A percentile compares a stretch with the other conserved stretches of the same genome.
phyloP scores from a whole-genome alignment of 169 alveolate species.

The Plasmodium sp. region DNA sequence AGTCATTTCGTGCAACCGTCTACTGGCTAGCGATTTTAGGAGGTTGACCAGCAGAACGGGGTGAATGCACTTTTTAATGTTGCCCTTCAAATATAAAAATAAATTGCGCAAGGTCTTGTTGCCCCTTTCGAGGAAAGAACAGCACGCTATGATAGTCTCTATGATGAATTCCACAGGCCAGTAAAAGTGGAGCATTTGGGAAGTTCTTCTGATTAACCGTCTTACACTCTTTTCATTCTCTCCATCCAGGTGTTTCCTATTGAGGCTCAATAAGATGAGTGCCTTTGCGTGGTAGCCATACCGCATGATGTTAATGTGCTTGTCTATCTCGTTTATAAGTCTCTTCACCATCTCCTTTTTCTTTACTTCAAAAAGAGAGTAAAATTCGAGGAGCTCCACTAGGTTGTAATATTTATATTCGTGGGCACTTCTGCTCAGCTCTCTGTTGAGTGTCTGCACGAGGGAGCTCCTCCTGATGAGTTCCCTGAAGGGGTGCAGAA shows the following conservation, averaged over 20 bases:
- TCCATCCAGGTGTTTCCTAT: conserved; percentile 17
- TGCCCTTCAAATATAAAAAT: conserved; percentile 45
- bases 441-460: conserved; percentile 7
- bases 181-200: conserved; percentile 45
- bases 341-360: conserved; percentile 19
- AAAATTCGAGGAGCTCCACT: conserved; percentile 50
- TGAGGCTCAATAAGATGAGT: conserved; percentile 35
- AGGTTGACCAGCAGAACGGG: conserved; percentile 21
- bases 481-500: not conserved
- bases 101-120: conserved; percentile 15
- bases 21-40: not conserved
- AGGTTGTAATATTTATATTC: conserved; percentile 63
- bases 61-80: conserved; percentile 47
- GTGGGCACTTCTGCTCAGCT: conserved; percentile 13
- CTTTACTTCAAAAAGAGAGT: conserved; percentile 22
- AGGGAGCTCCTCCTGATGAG: not conserved
- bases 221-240: conserved; percentile 39
- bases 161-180: conserved; percentile 69
- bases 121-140: not conserved
- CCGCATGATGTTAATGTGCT: conserved; percentile 39
- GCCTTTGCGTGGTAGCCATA: conserved; percentile 69
- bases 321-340: conserved; percentile 46
- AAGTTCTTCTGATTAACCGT: conserved; percentile 35
- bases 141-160: conserved; percentile 52
- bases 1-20: not conserved